phyloP scores from a whole-genome alignment of 108 stramenopile genomes.

The Nannochloropsis granulata region DNA sequence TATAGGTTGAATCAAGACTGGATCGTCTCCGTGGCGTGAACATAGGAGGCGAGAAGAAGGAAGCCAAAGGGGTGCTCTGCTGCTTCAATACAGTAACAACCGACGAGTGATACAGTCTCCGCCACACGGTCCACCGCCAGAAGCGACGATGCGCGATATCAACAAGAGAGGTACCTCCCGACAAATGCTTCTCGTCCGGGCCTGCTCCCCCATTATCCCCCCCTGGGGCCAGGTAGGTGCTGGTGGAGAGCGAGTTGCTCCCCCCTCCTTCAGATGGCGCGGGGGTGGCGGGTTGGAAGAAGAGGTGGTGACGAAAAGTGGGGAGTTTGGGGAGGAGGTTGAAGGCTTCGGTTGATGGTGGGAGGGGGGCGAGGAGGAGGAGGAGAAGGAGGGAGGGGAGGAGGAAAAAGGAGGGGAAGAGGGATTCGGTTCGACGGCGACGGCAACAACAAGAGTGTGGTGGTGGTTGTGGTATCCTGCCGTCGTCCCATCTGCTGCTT shows the following conservation, averaged over 20 bases:
- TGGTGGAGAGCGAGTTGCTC: neutral
- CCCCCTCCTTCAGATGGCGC: neutral
- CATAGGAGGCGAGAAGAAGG: neutral
- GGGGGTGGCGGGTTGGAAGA: neutral
- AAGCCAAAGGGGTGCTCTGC: neutral
- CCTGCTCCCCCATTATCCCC: neutral
- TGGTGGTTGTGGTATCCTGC: neutral
- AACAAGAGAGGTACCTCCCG: neutral
- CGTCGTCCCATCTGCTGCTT: too few species aligned
- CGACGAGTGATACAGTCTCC: neutral
- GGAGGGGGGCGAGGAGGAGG: neutral
- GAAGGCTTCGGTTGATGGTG: neutral
- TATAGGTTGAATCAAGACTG: neutral
- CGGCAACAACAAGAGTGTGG: slow-evolving; percentile 8
- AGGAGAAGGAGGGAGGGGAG: neutral
- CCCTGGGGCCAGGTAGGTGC: neutral
- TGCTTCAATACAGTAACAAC: neutral
- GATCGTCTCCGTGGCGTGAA: neutral
- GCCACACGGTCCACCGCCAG: neutral
- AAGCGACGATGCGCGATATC: neutral
- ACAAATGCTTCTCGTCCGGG: neutral
- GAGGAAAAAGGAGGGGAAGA: neutral
- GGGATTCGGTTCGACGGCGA: neutral
- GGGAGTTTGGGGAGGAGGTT: neutral
- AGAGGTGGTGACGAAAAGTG: neutral